A percentile compares a stretch with the other conserved stretches of the same genome.
Evolutionary conservation across 805 yeast species (phyloP).

Genomic region (Metschnikowia lunata): DNA sequence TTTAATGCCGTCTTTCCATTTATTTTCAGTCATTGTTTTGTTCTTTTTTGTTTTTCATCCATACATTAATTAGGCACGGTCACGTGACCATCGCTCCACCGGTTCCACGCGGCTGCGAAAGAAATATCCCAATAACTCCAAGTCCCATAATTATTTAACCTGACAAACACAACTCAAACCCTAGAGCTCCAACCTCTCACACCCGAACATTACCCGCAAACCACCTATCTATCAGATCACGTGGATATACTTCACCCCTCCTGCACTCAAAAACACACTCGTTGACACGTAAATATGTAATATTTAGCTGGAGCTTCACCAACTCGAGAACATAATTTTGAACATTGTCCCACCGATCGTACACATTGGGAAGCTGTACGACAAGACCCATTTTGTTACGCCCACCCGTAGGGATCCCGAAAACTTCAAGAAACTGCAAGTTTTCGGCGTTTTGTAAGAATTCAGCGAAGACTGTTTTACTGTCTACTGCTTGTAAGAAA

Average conservation of each 20-base stretch:
- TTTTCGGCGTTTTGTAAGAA: conserved; percentile 23
- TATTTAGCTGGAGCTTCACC: conserved; percentile 20
- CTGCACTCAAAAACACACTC: conserved; percentile 44
- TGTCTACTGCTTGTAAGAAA: conserved; percentile 13
- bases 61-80: no score
- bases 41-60: no score
- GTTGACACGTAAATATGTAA: conserved; percentile 47
- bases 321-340: conserved; percentile 49
- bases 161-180: no score
- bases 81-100: no score
- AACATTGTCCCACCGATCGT: conserved; percentile 55
- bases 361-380: conserved; percentile 48
- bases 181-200: not conserved
- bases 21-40: no score
- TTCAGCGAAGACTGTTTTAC: conserved; percentile 9
- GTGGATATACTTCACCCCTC: conserved; percentile 27
- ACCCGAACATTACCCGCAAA: conserved; percentile 31
- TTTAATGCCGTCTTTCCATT: no score
- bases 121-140: no score
- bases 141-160: no score
- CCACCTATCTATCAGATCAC: conserved; percentile 46
- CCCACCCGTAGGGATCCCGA: conserved; percentile 50
- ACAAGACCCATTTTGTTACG: conserved; percentile 53
- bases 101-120: no score
- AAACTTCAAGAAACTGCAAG: conserved; percentile 38